These are phyloP conservation scores for Phytophthora aleatoria DNA, from an alignment of 352 stramenopile genomes.

Conservation along the genomic window DNA sequence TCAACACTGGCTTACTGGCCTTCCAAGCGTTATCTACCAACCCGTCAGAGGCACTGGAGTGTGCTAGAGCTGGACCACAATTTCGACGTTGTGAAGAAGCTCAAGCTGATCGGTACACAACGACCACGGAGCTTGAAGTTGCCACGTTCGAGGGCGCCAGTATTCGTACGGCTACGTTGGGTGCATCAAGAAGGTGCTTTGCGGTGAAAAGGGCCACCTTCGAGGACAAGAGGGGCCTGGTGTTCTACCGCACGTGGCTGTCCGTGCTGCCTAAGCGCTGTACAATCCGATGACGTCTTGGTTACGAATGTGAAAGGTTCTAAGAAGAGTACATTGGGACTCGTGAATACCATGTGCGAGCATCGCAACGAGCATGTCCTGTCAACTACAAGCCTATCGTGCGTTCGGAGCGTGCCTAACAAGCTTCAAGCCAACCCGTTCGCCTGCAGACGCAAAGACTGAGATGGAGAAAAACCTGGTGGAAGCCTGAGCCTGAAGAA, in stretches of 20 bases:
- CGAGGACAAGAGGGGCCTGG: constrained; percentile 99
- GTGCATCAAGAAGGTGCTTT: constrained; percentile 97
- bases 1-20: constrained; percentile 98
- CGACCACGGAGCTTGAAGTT: constrained; percentile 96
- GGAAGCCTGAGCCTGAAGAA: constrained; percentile 92
- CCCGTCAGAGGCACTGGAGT: constrained; percentile 97
- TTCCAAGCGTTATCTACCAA: constrained; percentile 96
- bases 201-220: constrained; percentile 97
- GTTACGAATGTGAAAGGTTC: constrained; percentile 55
- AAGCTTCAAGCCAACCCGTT: constrained; percentile 98
- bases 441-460: constrained; percentile 96
- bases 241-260: constrained; percentile 99
- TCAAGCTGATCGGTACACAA: constrained; percentile 99
- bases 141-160: constrained; percentile 97
- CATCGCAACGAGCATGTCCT: constrained; percentile 94
- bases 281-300: constrained; percentile 98
- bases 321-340: constrained; percentile 51
- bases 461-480: constrained; percentile 62
- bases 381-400: constrained; percentile 99
- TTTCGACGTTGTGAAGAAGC: constrained; percentile 99
- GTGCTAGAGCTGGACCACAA: constrained; percentile 97
- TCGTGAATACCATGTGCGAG: constrained; percentile 97
- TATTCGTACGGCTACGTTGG: constrained; percentile 98
- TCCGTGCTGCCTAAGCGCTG: constrained; percentile 97
- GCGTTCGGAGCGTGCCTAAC: constrained; percentile 94